These are phyloP conservation scores for Funneliformis geosporum DNA, from an alignment of 192 early-diverging fungal species.

Conservation along the genomic window DNA sequence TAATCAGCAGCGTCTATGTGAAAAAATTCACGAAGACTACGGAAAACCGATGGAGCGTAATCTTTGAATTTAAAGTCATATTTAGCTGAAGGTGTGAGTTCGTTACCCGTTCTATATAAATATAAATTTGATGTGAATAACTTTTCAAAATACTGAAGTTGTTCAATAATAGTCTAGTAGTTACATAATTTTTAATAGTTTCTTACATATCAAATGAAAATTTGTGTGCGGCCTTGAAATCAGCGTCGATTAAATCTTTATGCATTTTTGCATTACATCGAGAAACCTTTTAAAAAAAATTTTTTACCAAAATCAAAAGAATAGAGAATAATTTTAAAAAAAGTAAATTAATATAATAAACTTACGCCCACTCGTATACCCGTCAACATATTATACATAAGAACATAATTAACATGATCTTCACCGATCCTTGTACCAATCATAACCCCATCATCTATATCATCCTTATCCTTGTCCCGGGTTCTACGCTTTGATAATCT, in stretches of 20 bases:
- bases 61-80: constrained; percentile 99
- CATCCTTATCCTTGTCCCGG: constrained; percentile 40
- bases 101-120: constrained; percentile 75
- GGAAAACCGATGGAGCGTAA: constrained; percentile 97
- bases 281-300: constrained; percentile 54
- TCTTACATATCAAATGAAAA: constrained; percentile 91
- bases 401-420: constrained; percentile 92
- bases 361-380: constrained; percentile 88
- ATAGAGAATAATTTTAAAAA: not conserved
- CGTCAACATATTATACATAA: constrained; percentile 99
- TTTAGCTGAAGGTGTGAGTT: constrained; percentile 89
- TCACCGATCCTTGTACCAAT: constrained; percentile 89
- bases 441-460: constrained; percentile 47
- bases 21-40: constrained; percentile 83
- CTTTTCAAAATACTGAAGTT: not conserved
- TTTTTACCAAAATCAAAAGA: not conserved
- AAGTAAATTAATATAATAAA: constrained; percentile 26
- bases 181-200: not conserved
- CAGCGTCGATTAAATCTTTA: constrained; percentile 70
- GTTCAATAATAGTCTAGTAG: not conserved
- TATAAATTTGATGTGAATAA: not conserved
- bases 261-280: constrained; percentile 84
- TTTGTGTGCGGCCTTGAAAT: constrained; percentile 90
- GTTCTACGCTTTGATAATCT: constrained; percentile 17
- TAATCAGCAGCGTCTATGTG: constrained; percentile 92